Evolutionary conservation across 305 asterid species (phyloP), one percentile per base, ranked within the genome.

Genomic region (Withania somnifera): DNA sequence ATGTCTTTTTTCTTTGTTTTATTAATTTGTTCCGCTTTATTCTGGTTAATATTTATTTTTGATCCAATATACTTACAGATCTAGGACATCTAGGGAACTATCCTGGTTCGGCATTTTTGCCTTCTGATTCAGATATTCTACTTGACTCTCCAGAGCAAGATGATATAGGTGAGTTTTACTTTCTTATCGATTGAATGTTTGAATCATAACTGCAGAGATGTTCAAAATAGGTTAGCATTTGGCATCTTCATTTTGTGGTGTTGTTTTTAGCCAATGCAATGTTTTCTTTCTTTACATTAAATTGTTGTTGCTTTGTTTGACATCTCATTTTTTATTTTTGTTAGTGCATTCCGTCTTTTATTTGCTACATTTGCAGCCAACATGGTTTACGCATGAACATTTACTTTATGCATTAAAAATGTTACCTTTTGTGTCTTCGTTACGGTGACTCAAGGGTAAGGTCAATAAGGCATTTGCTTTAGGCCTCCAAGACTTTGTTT

Each of bases 31-130:
- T 24, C 13, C 53, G 20, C 68, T 68, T 34, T 82, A 7, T 64
- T 50, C 67, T 51, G 19, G 6, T n/a, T 26, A 19, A 38, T 20
- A 28, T n/a, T 81, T 61, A 28, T 56, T 78, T 64, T 77, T 86
- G 54, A 71, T 73, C 36, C n/a, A 53, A 57, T 20, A 24, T 61
- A 11, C 20, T 28, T 87, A 85, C 98, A 95, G 99, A 95, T 85
- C 89, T 94, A 87, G 99, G 98, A 84, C 92, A 92, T 82, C 98
- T 96, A 38, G 98, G 97, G 87, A 95, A 95, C 86, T 94, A 95
- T 82, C 92, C 95, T 0, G 94, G 97, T 75, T 94, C 98, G 15
- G 95, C 98, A 20, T 96, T 92, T 89, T 86, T 96, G 91, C 98
- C 92, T 77, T 94, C 99, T 45, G 98, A 95, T 88, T 94, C 99